phyloP scores from a whole-genome alignment of 805 yeast species.

The Saccharomycopsis schoenii region DNA sequence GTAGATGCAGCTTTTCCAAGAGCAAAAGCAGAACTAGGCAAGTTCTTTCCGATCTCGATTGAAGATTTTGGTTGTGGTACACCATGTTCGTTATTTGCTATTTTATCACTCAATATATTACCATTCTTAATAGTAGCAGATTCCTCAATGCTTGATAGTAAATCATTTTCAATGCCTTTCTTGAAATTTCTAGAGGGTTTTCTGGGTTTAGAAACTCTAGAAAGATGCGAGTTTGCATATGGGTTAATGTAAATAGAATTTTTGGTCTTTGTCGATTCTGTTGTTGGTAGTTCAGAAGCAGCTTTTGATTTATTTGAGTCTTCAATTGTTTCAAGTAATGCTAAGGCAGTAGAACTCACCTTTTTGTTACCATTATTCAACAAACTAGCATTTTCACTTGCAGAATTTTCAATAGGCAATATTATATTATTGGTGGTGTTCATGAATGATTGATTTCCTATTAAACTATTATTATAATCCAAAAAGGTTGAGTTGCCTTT shows the following conservation, averaged over 20 bases:
- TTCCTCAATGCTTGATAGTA: background rate
- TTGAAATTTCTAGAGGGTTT: background rate
- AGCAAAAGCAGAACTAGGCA: background rate
- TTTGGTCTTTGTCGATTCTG: background rate
- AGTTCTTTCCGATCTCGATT: background rate
- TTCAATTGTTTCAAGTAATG: slow-evolving; percentile 11
- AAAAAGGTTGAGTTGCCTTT: background rate
- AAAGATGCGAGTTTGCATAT: slow-evolving; percentile 6
- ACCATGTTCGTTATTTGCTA: background rate
- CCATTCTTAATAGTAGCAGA: background rate
- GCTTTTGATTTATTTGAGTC: background rate
- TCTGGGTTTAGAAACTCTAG: slow-evolving; percentile 2
- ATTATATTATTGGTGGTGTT: background rate
- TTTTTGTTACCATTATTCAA: background rate
- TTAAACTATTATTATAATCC: background rate
- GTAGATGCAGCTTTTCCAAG: background rate
- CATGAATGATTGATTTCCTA: background rate
- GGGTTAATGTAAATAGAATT: slow-evolving; percentile 14
- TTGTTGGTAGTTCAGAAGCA: background rate
- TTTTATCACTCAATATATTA: background rate
- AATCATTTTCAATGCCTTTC: background rate
- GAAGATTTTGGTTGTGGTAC: background rate
- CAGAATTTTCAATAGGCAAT: background rate
- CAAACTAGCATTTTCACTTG: background rate
- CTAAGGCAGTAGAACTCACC: slow-evolving; percentile 12